A percentile compares a stretch with the other conserved stretches of the same genome.
These are phyloP conservation scores for Arabidopsis hybrid DNA, from an alignment of 441 rosid genomes.

Conservation along the genomic window DNA sequence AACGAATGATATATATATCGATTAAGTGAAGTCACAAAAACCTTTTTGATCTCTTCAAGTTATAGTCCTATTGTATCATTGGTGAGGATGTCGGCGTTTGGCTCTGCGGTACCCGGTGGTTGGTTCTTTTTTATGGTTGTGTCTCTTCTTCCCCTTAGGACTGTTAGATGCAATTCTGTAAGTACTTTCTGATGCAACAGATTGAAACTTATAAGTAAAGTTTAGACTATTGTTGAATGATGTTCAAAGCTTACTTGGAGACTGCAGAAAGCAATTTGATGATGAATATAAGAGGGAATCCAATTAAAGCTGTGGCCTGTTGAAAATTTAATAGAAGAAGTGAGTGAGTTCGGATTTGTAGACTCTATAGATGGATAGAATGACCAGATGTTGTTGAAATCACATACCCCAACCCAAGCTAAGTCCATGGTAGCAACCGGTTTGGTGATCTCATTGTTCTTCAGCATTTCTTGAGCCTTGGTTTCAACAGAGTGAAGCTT, in stretches of 20 bases:
- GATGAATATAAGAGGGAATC: slow-evolving; percentile 50
- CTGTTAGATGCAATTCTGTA: slow-evolving; percentile 33
- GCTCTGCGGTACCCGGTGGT: slow-evolving; percentile 38
- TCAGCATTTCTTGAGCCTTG: slow-evolving; percentile 56
- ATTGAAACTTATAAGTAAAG: not conserved
- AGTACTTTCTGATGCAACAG: slow-evolving; percentile 12
- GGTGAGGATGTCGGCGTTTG: slow-evolving; percentile 43
- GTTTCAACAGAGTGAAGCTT: slow-evolving; percentile 19
- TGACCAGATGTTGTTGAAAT: not conserved
- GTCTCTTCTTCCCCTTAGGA: slow-evolving; percentile 41
- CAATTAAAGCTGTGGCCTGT: slow-evolving; percentile 51
- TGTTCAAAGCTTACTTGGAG: slow-evolving; percentile 48
- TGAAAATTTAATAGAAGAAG: not conserved
- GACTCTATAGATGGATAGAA: not conserved
- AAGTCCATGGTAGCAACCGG: slow-evolving; percentile 53
- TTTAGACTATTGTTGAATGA: not conserved
- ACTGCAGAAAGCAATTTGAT: slow-evolving; percentile 49
- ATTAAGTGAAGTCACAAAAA: slow-evolving; percentile 7
- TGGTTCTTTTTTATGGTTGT: slow-evolving; percentile 28
- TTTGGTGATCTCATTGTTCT: slow-evolving; percentile 51
- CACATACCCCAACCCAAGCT: slow-evolving; percentile 58
- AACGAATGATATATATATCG: not conserved
- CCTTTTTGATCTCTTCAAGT: slow-evolving; percentile 30
- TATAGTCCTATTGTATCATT: slow-evolving; percentile 16
- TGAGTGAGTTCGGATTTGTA: not conserved